Evolutionary conservation across 2,329 filamentous ascomycete species (phyloP).

Genomic region (Lachnellula suecica): DNA sequence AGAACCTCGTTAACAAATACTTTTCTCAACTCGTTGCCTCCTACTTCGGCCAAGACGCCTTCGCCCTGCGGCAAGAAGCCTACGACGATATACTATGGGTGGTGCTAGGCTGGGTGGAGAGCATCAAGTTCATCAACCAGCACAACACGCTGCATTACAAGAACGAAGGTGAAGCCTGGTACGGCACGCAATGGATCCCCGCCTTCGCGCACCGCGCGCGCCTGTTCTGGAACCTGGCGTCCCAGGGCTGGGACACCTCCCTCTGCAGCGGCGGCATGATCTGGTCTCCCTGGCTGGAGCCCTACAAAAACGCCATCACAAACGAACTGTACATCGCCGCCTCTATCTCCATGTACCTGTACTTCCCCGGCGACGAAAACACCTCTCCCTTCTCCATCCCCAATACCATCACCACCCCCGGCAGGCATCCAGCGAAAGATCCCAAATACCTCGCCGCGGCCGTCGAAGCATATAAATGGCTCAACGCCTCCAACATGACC

Average conservation of each 20-base stretch:
- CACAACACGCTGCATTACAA: conserved; percentile 65
- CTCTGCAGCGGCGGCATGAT: conserved; percentile 87
- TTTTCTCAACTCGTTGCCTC: conserved; percentile 75
- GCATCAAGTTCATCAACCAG: conserved; percentile 70
- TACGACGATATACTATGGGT: conserved; percentile 97
- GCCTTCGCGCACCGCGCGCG: conserved; percentile 81
- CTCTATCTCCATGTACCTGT: conserved; percentile 83
- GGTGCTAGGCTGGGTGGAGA: conserved; percentile 86
- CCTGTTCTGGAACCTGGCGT: conserved; percentile 81
- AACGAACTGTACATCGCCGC: conserved; percentile 88
- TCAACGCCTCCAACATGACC: conserved; percentile 77
- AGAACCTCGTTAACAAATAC: conserved; percentile 81
- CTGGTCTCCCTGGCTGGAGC: conserved; percentile 78
- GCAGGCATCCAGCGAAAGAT: conserved; percentile 44
- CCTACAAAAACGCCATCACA: conserved; percentile 96
- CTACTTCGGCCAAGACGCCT: conserved; percentile 84
- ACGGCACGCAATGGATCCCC: conserved; percentile 72
- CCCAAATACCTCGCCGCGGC: conserved; percentile 71
- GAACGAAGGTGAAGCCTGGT: conserved; percentile 52
- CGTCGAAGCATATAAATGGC: conserved; percentile 77
- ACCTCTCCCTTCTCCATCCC: conserved; percentile 58
- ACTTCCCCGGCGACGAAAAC: conserved; percentile 80
- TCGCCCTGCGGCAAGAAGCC: conserved; percentile 73
- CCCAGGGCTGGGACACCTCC: conserved; percentile 75
- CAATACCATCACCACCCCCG: not conserved